Evolutionary conservation across 2,329 filamentous ascomycete genomes (phyloP).

Genomic region (Blastomyces parvus): DNA sequence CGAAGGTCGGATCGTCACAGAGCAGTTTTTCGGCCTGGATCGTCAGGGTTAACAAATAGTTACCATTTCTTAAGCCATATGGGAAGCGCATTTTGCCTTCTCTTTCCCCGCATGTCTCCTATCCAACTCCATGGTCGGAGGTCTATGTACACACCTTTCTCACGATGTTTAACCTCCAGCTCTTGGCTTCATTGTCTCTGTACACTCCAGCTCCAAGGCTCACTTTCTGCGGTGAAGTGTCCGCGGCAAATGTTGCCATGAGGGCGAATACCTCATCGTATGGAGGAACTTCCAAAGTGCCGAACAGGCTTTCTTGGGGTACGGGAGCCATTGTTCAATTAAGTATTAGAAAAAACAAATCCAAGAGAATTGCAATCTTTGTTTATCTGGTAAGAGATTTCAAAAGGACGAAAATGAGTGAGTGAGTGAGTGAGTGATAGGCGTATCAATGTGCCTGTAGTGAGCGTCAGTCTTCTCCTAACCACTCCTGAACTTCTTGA

Average conservation of each 20-base stretch:
- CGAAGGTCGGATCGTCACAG: slow-evolving; percentile 72
- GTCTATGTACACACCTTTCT: slow-evolving; percentile 19
- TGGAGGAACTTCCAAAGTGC: slow-evolving; percentile 13
- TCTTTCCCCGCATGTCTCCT: background rate
- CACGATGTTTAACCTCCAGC: slow-evolving; percentile 33
- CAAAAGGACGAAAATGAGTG: background rate
- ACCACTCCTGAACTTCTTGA: no score
- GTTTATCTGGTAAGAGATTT: no score
- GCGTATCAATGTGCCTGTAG: background rate
- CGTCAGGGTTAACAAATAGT: slow-evolving; percentile 5
- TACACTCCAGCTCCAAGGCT: slow-evolving; percentile 34
- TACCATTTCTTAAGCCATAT: background rate
- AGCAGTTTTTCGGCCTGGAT: slow-evolving; percentile 71
- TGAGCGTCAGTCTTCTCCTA: no score
- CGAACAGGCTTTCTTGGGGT: slow-evolving; percentile 16
- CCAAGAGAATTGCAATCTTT: no score
- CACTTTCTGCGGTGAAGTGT: slow-evolving; percentile 29
- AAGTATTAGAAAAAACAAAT: no score
- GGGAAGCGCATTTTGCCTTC: background rate
- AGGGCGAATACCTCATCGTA: slow-evolving; percentile 21
- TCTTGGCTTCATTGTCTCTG: slow-evolving; percentile 28
- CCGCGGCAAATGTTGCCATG: slow-evolving; percentile 19
- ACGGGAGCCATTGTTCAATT: slow-evolving; percentile 14
- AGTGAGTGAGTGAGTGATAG: background rate
- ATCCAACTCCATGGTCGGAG: background rate